Percentiles rank a stretch among this genome's conserved stretches.
Conservation (phyloP, 768 basidiomycete species). For the Psilocybe tampanensis region DNA sequence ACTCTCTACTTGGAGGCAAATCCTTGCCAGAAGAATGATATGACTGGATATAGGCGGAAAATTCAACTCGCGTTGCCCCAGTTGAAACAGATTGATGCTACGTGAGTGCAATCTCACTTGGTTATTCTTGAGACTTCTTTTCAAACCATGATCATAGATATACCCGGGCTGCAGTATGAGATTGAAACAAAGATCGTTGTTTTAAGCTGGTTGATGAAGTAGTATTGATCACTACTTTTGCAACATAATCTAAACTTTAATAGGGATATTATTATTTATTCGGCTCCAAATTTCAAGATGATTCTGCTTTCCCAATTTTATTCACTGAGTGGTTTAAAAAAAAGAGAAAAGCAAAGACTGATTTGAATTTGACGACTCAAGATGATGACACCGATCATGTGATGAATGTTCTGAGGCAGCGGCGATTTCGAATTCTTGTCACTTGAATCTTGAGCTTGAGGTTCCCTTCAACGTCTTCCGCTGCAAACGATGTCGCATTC, state of each 20-base stretch:
- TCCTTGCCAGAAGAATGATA: conserved; percentile 83
- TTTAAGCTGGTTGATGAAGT: neutral
- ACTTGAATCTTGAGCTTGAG: neutral
- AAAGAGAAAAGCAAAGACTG: too few relatives aligned
- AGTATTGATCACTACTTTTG: neutral
- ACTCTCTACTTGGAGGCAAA: conserved; percentile 97
- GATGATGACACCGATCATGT: too few relatives aligned
- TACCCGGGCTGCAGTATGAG: conserved; percentile 16
- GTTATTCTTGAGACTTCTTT: neutral
- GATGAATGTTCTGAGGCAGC: too few relatives aligned
- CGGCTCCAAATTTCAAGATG: too few relatives aligned
- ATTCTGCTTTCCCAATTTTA: too few relatives aligned
- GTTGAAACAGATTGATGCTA: conserved; percentile 93
- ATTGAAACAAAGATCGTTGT: neutral
- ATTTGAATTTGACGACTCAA: too few relatives aligned
- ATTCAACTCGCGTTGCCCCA: conserved; percentile 88
- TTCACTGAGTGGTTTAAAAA: too few relatives aligned
- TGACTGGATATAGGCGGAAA: conserved; percentile 82
- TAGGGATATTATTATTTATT: too few relatives aligned
- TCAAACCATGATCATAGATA: conserved; percentile 8
- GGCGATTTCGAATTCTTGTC: too few relatives aligned
- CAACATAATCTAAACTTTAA: too few relatives aligned
- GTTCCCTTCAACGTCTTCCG: neutral
- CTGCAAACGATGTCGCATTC: conserved; percentile 42
- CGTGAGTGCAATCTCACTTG: conserved; percentile 53